A percentile compares a stretch with the other conserved stretches of the same genome.
phyloP scores from a whole-genome alignment of 768 basidiomycete species.

The Tephrocybe sp. region DNA sequence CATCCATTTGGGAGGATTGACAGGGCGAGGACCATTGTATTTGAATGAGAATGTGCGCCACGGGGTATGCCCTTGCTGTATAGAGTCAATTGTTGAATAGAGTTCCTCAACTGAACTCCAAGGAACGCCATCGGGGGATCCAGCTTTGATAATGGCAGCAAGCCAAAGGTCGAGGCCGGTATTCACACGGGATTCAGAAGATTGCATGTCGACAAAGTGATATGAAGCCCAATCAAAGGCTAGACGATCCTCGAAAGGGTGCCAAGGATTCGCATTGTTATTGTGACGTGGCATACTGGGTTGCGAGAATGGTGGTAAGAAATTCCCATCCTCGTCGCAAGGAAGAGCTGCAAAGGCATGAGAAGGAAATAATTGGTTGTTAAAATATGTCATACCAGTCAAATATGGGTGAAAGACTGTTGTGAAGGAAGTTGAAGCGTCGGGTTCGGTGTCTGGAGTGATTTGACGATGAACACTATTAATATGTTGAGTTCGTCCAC shows the following conservation, averaged over 20 bases:
- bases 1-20: constrained; percentile 1
- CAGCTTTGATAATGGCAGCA: constrained; percentile 2
- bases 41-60: constrained; percentile 22
- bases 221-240: constrained; percentile 7
- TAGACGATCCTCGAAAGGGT: constrained; percentile 6
- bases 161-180: constrained; percentile 8
- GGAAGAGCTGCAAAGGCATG: too few species aligned
- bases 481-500: too few species aligned
- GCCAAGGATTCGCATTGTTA: too few species aligned
- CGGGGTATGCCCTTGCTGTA: constrained; percentile 19
- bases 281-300: too few species aligned
- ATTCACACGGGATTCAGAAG: constrained; percentile 1
- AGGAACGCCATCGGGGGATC: neutral
- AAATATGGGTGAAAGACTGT: too few species aligned
- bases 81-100: neutral
- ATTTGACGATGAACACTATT: too few species aligned
- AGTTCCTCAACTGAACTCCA: constrained; percentile 20
- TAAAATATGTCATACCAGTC: too few species aligned
- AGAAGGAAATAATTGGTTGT: too few species aligned
- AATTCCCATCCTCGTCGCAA: too few species aligned
- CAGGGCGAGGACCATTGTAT: constrained; percentile 21
- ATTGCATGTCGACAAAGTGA: constrained; percentile 7
- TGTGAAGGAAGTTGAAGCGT: too few species aligned
- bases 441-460: too few species aligned
- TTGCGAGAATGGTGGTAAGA: too few species aligned